These are phyloP conservation scores for Fusarium abutilonis DNA, from an alignment of 2,329 filamentous ascomycete genomes.

Conservation along the genomic window DNA sequence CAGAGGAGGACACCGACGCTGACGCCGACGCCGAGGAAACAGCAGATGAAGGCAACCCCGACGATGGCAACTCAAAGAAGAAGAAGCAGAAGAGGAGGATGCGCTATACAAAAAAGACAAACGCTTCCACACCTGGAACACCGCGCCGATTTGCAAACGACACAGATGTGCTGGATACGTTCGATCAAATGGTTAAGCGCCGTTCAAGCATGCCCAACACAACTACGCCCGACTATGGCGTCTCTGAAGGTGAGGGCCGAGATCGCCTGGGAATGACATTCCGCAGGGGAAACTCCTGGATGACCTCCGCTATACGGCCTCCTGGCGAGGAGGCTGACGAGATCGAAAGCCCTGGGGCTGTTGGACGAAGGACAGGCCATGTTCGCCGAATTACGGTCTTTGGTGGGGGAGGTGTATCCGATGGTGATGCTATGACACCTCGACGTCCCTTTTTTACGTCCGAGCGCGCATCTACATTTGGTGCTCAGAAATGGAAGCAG, in stretches of 20 bases:
- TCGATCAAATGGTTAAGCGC: constrained; percentile 65
- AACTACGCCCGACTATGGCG: constrained; percentile 67
- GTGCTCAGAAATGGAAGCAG: constrained; percentile 88
- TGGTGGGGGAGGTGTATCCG: constrained; percentile 71
- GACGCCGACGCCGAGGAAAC: constrained; percentile 85
- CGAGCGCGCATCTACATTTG: constrained; percentile 77
- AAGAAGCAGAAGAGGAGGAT: constrained; percentile 72
- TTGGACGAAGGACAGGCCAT: constrained; percentile 67
- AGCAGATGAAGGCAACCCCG: constrained; percentile 73
- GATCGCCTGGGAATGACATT: constrained; percentile 64
- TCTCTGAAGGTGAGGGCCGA: constrained; percentile 80
- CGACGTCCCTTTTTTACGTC: constrained; percentile 67
- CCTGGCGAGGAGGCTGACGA: constrained; percentile 63
- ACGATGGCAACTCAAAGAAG: constrained; percentile 55
- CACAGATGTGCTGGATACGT: constrained; percentile 53
- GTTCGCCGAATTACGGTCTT: constrained; percentile 73
- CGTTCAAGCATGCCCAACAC: constrained; percentile 73
- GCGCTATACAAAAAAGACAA: constrained; percentile 62
- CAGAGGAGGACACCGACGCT: constrained; percentile 59
- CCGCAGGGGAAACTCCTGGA: constrained; percentile 68
- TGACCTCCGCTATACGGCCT: constrained; percentile 59
- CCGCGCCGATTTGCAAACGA: constrained; percentile 59
- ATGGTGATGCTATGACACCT: constrained; percentile 68
- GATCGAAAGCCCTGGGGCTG: constrained; percentile 58
- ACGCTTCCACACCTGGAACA: constrained; percentile 74